A percentile compares a stretch with the other conserved stretches of the same genome.
Evolutionary conservation across 1,139 yeast genomes (phyloP).

Genomic region (Zygoascus sp.): DNA sequence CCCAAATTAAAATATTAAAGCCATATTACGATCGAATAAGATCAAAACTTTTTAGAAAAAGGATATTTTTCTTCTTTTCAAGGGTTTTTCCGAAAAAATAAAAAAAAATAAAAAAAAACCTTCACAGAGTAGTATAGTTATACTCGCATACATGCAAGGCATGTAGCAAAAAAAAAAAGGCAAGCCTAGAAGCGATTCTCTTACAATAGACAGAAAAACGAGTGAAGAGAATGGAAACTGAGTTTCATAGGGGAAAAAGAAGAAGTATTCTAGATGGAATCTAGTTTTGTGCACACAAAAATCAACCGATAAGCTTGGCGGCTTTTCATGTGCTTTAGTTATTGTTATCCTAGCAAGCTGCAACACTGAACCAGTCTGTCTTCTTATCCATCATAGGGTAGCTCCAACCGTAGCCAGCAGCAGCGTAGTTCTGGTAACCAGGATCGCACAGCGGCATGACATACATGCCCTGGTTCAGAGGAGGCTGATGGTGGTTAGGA

Average conservation of each 20-base stretch:
- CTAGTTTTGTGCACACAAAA: too few relatives aligned
- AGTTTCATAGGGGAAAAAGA: not conserved
- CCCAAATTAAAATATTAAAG: constrained; percentile 9
- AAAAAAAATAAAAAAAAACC: not conserved
- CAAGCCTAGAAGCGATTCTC: too few relatives aligned
- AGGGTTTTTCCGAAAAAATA: not conserved
- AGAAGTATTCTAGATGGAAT: not conserved
- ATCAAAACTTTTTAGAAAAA: not conserved
- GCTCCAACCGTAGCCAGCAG: constrained; percentile 10
- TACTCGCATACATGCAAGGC: too few relatives aligned
- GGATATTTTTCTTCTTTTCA: not conserved
- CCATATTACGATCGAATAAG: not conserved
- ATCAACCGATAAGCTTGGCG: too few relatives aligned
- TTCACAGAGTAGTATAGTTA: not conserved
- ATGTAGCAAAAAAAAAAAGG: too few relatives aligned
- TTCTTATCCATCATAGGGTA: constrained; percentile 10
- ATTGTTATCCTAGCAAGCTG: constrained; percentile 6
- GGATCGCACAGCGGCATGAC: constrained; percentile 7
- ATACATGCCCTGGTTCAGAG: constrained; percentile 4
- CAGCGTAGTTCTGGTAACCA: not conserved
- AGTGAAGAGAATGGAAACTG: not conserved
- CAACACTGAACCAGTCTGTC: constrained; percentile 12
- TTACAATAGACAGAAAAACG: not conserved
- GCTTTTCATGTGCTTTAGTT: too few relatives aligned
- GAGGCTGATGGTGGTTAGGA: not conserved